Conservation (phyloP, 108 stramenopile species). For the Aurantiochytrium sp. region DNA sequence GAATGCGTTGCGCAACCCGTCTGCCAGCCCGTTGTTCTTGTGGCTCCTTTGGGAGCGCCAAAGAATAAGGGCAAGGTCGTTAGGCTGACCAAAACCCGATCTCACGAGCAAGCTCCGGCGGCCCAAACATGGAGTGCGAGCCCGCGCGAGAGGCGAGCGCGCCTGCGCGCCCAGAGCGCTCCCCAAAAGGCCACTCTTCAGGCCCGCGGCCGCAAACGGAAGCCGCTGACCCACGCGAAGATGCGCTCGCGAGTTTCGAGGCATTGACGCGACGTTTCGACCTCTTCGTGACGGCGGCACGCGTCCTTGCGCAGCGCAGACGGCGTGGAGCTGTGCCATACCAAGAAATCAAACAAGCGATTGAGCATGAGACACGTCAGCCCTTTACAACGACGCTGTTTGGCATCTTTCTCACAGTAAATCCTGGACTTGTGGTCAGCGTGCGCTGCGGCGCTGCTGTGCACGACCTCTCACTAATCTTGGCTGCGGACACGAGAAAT, state of each 20-base stretch:
- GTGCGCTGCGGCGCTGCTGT: not conserved
- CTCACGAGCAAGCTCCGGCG: too few species aligned
- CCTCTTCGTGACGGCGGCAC: not conserved
- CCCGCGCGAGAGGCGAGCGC: too few species aligned
- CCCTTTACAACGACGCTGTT: not conserved
- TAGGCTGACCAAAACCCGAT: too few species aligned
- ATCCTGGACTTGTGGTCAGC: not conserved
- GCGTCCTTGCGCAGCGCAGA: not conserved
- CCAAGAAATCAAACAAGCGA: not conserved
- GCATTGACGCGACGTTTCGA: not conserved
- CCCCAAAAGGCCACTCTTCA: too few species aligned
- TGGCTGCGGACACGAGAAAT: not conserved
- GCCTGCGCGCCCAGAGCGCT: too few species aligned
- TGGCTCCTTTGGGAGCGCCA: too few species aligned
- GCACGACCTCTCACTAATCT: not conserved
- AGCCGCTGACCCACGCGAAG: not conserved
- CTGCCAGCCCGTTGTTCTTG: too few species aligned
- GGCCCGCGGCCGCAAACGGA: too few species aligned
- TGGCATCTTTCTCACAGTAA: not conserved
- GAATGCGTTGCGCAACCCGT: too few species aligned
- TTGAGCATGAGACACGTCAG: not conserved
- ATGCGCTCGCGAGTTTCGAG: not conserved
- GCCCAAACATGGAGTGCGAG: too few species aligned
- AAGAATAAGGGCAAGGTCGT: too few species aligned
- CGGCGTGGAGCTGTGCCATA: not conserved